phyloP scores from a whole-genome alignment of 2,329 filamentous ascomycete genomes.

The Beauveria caledonica region DNA sequence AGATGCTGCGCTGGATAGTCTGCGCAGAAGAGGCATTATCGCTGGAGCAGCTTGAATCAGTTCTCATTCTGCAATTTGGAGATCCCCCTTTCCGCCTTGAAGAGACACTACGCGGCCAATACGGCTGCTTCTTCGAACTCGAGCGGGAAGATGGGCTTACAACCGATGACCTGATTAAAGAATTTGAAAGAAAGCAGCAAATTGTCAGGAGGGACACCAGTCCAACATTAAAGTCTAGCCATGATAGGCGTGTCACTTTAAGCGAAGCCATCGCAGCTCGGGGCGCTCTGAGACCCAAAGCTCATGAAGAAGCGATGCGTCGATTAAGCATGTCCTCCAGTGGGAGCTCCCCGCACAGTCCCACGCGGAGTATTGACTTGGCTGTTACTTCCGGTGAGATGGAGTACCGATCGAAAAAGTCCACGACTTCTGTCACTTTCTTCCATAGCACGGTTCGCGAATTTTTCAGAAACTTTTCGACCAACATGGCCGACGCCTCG shows the following conservation, averaged over 20 bases:
- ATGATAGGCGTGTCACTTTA: background rate
- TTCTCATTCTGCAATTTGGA: constrained; percentile 33
- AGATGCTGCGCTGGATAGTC: constrained; percentile 37
- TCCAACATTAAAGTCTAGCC: background rate
- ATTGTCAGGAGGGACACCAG: background rate
- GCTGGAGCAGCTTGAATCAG: constrained; percentile 35
- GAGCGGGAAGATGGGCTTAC: constrained; percentile 36
- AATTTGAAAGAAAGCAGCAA: constrained; percentile 26
- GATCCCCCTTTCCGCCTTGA: constrained; percentile 33
- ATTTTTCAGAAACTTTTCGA: constrained; percentile 28
- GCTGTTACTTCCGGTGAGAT: constrained; percentile 25
- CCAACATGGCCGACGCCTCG: constrained; percentile 12
- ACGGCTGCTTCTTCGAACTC: constrained; percentile 38
- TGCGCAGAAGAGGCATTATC: constrained; percentile 36
- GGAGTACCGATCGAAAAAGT: constrained; percentile 34
- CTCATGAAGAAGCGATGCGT: background rate
- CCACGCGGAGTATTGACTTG: constrained; percentile 21
- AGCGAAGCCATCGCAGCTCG: background rate
- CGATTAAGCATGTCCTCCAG: constrained; percentile 6
- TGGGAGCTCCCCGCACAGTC: constrained; percentile 20
- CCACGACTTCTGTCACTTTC: constrained; percentile 30
- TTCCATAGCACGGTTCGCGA: constrained; percentile 32
- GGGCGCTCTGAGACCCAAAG: background rate
- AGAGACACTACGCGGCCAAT: constrained; percentile 35
- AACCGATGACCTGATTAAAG: constrained; percentile 32